Percentiles rank a stretch among this genome's conserved stretches.
These are phyloP conservation scores for Rubia peregrina DNA, from an alignment of 305 asterid species.

Conservation along the genomic window DNA sequence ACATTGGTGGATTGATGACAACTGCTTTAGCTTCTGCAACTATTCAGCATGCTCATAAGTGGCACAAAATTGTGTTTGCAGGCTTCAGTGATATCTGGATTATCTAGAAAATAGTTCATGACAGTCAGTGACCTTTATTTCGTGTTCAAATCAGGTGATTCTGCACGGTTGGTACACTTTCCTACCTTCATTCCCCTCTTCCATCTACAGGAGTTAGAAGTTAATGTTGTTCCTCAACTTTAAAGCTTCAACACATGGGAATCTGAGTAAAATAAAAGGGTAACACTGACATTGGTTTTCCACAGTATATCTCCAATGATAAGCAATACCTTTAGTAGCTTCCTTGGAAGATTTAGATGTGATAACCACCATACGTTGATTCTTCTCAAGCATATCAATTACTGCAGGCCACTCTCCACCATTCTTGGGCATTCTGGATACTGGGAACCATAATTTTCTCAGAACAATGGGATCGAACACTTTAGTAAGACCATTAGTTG, in stretches of 20 bases:
- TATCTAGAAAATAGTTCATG: slow-evolving; percentile 72
- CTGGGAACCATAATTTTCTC: slow-evolving; percentile 65
- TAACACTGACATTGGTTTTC: slow-evolving; percentile 78
- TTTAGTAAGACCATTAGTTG: slow-evolving; percentile 60
- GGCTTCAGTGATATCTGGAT: slow-evolving; percentile 59
- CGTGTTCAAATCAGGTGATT: slow-evolving; percentile 60
- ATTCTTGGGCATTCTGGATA: slow-evolving; percentile 68
- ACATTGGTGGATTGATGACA: too few species aligned
- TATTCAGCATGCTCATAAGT: slow-evolving; percentile 60
- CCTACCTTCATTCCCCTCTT: slow-evolving; percentile 67
- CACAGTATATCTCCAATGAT: slow-evolving; percentile 72
- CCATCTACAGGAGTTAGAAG: slow-evolving; percentile 52
- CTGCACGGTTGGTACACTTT: slow-evolving; percentile 79
- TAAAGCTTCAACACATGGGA: background rate
- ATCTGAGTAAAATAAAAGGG: background rate
- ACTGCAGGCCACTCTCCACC: slow-evolving; percentile 89
- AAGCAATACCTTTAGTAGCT: slow-evolving; percentile 75
- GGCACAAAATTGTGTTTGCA: slow-evolving; percentile 81
- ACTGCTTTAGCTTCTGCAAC: slow-evolving; percentile 26
- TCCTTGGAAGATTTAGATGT: slow-evolving; percentile 76
- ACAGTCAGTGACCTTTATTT: slow-evolving; percentile 68
- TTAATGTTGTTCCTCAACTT: background rate
- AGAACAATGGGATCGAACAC: slow-evolving; percentile 61
- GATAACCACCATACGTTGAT: slow-evolving; percentile 84
- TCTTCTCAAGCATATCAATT: slow-evolving; percentile 63